phyloP scores from a whole-genome alignment of 208 protist genomes.

The Wallacemonas sp. region DNA sequence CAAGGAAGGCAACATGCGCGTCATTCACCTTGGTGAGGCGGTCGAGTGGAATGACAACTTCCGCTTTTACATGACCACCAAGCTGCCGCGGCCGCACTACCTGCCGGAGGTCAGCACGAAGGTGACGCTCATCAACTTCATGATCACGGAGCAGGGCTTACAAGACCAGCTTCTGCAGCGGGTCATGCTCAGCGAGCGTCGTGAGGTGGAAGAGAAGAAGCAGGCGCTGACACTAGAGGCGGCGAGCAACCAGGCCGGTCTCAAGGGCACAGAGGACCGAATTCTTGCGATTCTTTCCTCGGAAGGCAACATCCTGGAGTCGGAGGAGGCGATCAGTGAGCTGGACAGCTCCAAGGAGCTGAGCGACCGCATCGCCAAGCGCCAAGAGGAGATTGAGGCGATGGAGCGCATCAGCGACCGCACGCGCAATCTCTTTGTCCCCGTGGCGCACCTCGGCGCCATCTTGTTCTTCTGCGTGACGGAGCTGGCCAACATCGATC shows the following conservation, averaged over 20 bases:
- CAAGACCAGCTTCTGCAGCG: conserved; percentile 96
- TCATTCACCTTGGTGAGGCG: conserved; percentile 96
- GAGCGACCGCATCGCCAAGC: conserved; percentile 94
- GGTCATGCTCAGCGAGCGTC: conserved; percentile 94
- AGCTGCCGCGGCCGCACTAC: conserved; percentile 97
- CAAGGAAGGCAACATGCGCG: conserved; percentile 80
- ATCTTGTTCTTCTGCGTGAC: conserved; percentile 98
- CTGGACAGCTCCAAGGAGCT: conserved; percentile 95
- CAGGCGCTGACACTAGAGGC: conserved; percentile 92
- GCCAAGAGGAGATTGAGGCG: conserved; percentile 93
- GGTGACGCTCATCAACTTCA: conserved; percentile 97
- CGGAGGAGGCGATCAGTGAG: conserved; percentile 93
- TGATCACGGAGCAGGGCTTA: conserved; percentile 95
- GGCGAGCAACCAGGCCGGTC: conserved; percentile 84
- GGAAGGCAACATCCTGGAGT: conserved; percentile 94
- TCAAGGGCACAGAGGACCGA: conserved; percentile 89
- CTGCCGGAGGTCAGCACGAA: conserved; percentile 97
- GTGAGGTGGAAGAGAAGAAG: conserved; percentile 96
- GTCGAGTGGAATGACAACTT: conserved; percentile 96
- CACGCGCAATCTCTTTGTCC: conserved; percentile 93
- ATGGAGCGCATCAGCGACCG: conserved; percentile 97
- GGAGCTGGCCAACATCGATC: conserved; percentile 95
- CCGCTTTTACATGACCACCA: conserved; percentile 98
- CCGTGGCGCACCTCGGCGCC: conserved; percentile 93
- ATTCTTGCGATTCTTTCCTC: conserved; percentile 91